Base-by-base conservation (phyloP, 2,329 filamentous ascomycete species). In the Nectriaceae sp. region DNA sequence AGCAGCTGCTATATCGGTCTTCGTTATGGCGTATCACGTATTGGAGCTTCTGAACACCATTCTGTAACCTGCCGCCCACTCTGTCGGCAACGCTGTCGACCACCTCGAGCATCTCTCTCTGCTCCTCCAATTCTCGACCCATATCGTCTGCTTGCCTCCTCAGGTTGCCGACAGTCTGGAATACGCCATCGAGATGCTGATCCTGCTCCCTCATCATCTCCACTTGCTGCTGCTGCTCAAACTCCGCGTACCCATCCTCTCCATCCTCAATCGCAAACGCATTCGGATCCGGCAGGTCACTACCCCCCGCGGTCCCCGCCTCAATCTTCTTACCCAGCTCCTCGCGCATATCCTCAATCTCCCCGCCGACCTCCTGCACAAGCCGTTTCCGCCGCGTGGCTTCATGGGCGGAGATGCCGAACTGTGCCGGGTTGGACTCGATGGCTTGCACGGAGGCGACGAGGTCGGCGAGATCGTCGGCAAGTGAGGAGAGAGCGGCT, bases 151-250 rank as follows among this genome's bases (percentile, higher is more conserved):
- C 95, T 77, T 97, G 94, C 65, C 88, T 80, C 47, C 93, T 79
- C 65, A 99, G 72, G 66, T 91, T 97, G 3, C 92, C 93, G 20
- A 99, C 94, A 1, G 93, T 97, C 57, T 86, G 83, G 66, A 95
- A 96, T 40, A 99, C 93, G 15, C 89, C 89, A 66, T 97, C 93
- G 2, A 99, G 79, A 61, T 94, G 88, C 72, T 92, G 80, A 67
- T 99, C 94, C 75, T 99, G 94, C 70, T 97, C 90, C 57, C 87
- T 83, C 88, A 99, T 92, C 71, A 99, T 88, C 71, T 92, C 83
- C 65, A 88, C 68, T 75, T 99, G 95, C 67, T 95, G 84, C 72
- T 94, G 87, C 70, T 96, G 88, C 76, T 97, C 93, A 63, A 96
- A 92, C 60, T 86, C 87, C 15, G 86, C 84, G 60, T 92, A 93